Evolutionary conservation across 306 rosid species (phyloP).

Genomic region (Rosa rugosa): DNA sequence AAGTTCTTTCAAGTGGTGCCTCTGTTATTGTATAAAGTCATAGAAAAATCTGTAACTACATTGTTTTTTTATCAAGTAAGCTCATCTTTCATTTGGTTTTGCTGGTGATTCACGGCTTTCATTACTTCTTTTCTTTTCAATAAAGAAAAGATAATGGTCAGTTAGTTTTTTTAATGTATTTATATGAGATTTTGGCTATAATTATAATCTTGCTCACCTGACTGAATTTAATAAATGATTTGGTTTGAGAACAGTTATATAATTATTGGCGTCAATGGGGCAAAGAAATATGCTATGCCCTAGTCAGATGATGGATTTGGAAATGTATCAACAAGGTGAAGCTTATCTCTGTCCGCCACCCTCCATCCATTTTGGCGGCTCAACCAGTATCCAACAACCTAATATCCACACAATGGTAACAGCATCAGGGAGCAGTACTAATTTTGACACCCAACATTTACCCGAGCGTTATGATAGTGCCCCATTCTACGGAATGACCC

Average conservation of each 20-base stretch:
- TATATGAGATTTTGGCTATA: constrained; percentile 6
- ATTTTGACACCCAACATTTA: constrained; percentile 52
- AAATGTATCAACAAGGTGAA: constrained; percentile 68
- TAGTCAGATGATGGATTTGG: constrained; percentile 59
- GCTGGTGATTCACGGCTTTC: background rate
- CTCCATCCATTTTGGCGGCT: constrained; percentile 45
- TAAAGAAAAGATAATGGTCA: background rate
- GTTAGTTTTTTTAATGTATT: background rate
- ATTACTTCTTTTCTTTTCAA: background rate
- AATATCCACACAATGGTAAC: constrained; percentile 49
- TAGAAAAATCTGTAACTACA: background rate
- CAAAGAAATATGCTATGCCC: constrained; percentile 42
- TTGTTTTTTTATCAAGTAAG: background rate
- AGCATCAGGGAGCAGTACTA: constrained; percentile 60
- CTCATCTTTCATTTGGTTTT: background rate
- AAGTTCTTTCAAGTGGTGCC: background rate
- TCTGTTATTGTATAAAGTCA: background rate
- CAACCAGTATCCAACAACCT: constrained; percentile 52
- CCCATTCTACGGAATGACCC: constrained; percentile 61
- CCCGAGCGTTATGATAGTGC: constrained; percentile 66
- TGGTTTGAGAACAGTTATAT: constrained; percentile 42
- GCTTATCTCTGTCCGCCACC: constrained; percentile 65
- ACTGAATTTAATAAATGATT: constrained; percentile 21
- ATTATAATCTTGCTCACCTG: constrained; percentile 10
- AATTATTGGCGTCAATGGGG: constrained; percentile 46